These are phyloP conservation scores for Metarhizium rileyi DNA, from an alignment of 2,329 filamentous ascomycete genomes.

Conservation along the genomic window DNA sequence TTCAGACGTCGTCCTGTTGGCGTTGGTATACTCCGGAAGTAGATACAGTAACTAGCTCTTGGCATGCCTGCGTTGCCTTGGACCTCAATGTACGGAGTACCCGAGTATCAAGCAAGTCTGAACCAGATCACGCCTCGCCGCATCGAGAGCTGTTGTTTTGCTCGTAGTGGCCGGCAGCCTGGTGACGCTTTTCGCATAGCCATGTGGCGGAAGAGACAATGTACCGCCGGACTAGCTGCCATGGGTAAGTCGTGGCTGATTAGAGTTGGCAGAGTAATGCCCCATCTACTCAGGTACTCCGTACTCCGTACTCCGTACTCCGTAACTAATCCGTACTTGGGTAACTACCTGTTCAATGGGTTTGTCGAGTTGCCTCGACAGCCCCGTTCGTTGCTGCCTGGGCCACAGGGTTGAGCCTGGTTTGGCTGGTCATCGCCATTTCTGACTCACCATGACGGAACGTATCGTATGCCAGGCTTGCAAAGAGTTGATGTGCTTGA, in stretches of 20 bases:
- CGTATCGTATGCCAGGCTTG: too few species aligned
- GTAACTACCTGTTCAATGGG: too few species aligned
- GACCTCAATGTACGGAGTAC: not conserved
- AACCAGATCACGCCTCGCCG: not conserved
- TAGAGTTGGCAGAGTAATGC: not conserved
- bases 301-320: too few species aligned
- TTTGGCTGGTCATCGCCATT: not conserved
- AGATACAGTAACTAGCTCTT: not conserved
- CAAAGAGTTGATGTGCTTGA: too few species aligned
- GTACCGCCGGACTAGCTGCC: not conserved
- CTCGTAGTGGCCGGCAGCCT: not conserved
- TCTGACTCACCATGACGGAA: not conserved
- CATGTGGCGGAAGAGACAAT: not conserved
- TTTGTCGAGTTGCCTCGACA: not conserved
- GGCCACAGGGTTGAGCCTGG: not conserved
- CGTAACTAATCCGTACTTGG: too few species aligned
- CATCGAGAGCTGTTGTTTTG: not conserved
- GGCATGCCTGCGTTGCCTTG: not conserved
- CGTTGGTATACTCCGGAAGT: not conserved
- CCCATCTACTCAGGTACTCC: too few species aligned
- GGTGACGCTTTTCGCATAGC: not conserved
- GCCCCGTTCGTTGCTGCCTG: not conserved
- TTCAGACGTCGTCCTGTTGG: conserved; percentile 2
- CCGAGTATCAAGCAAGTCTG: too few species aligned
- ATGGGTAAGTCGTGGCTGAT: not conserved